Evolutionary conservation across 1,284 basidiomycete species (phyloP), one percentile per base, ranked within the genome.

Genomic region (Tilletia walkeri): DNA sequence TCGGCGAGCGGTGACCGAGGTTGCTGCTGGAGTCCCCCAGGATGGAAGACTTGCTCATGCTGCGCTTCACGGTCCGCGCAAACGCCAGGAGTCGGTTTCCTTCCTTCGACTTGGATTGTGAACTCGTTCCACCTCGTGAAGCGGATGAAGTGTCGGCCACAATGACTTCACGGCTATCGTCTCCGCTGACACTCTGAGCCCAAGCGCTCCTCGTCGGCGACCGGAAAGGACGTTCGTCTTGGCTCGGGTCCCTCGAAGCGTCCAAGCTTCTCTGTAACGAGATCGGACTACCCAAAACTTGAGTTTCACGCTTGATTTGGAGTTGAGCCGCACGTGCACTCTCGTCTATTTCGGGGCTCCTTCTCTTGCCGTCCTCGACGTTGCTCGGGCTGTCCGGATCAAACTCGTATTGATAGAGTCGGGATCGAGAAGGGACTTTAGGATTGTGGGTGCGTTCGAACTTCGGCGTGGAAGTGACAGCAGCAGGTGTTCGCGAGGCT

Each of bases 21-120:
- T 45, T 45, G 41, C 9, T 56, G 4, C 34, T 56, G n/a, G 54
- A 5, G 12, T 30, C 54, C 12, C 12, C 54, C 5, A 12, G 2
- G 20, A 56, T n/a, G 7, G 59, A 63, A 6, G 59, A 38, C 59
- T 63, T 63, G 34, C 59, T 63, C 34, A 63, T 39, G 36, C 59
- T 63, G 14, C 59, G 59, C 59, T 63, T 63, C 38, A 63, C 34
- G 18, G 59, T 63, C 12, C 59, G 12, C 5, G 59, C 59, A 39
- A 63, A 38, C 12, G 59, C 30, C 34, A 63, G 30, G 59, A 63
- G 36, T 3, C 38, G 34, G n/a, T 14, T 34, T 18, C 36, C 38
- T 3, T 41, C 34, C 18, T 59, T 59, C 24, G n/a, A 1, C n/a
- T 53, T 56, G 54, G 50, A 53, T 34, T 10, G 54, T 24, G 54